phyloP scores from a whole-genome alignment of 2,329 filamentous ascomycete species.

The Uncinocarpus reesii region DNA sequence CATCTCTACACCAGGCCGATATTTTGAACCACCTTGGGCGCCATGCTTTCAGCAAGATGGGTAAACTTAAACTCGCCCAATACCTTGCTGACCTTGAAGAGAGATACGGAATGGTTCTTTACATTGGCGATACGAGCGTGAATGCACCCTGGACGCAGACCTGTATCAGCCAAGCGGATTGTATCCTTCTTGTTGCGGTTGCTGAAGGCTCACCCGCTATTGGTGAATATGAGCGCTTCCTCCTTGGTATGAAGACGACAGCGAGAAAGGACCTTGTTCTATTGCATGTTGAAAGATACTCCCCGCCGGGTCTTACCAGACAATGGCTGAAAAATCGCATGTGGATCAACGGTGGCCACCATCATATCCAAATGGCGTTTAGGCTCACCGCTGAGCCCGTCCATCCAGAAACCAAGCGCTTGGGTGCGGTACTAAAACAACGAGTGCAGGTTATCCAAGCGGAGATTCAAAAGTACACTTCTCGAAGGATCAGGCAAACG shows the following conservation, averaged over 20 bases:
- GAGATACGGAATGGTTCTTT: constrained; percentile 89
- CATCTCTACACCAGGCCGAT: constrained; percentile 81
- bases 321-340: constrained; percentile 85
- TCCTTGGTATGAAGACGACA: constrained; percentile 94
- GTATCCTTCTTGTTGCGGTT: constrained; percentile 81
- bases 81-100: constrained; percentile 95
- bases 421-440: constrained; percentile 80
- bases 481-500: constrained; percentile 75
- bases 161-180: constrained; percentile 93
- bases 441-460: constrained; percentile 89
- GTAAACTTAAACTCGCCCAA: constrained; percentile 87
- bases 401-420: constrained; percentile 62
- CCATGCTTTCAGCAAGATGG: constrained; percentile 95
- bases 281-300: constrained; percentile 80
- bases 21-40: constrained; percentile 91
- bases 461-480: constrained; percentile 97
- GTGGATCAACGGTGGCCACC: constrained; percentile 97
- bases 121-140: constrained; percentile 92
- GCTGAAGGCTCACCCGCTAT: constrained; percentile 83
- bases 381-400: constrained; percentile 64
- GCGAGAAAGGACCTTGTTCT: constrained; percentile 86
- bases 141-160: constrained; percentile 98
- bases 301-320: constrained; percentile 69
- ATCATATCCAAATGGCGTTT: constrained; percentile 94
- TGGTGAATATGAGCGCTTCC: constrained; percentile 91